A percentile compares a stretch with the other conserved stretches of the same genome.
These are phyloP conservation scores for Solanum sparsipilum DNA, from an alignment of 257 asterid species.

Conservation along the genomic window DNA sequence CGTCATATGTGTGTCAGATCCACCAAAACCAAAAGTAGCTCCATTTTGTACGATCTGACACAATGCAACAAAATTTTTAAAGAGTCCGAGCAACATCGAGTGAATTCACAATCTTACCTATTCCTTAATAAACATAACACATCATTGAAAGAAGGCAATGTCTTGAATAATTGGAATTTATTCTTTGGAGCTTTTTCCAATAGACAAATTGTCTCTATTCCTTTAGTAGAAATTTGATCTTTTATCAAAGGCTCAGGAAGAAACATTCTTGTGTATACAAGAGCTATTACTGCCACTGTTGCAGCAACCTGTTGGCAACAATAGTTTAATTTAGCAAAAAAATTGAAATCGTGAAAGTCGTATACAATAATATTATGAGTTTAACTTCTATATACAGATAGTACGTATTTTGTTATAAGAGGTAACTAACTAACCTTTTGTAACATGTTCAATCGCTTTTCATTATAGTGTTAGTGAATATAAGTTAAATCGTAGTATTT, in stretches of 20 bases:
- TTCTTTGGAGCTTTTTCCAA: constrained; percentile 46
- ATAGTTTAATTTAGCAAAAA: not conserved
- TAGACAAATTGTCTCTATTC: constrained; percentile 44
- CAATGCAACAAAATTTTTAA: not conserved
- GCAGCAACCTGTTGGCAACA: constrained; percentile 51
- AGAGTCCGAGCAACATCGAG: not conserved
- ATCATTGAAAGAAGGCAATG: constrained; percentile 47
- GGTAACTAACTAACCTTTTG: not conserved
- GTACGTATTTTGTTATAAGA: not conserved
- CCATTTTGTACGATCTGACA: accelerated
- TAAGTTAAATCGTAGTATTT: not conserved
- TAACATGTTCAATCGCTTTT: not conserved
- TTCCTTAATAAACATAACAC: constrained; percentile 45
- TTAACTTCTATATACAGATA: not conserved
- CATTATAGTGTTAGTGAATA: not conserved
- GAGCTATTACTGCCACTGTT: constrained; percentile 41
- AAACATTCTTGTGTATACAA: constrained; percentile 66
- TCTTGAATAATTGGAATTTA: constrained; percentile 32
- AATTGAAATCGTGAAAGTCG: not conserved
- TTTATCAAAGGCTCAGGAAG: constrained; percentile 50
- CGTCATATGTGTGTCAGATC: not conserved
- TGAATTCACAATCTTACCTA: constrained; percentile 30
- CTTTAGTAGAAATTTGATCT: constrained; percentile 1
- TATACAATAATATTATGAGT: not conserved
- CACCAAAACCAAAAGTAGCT: not conserved